phyloP scores from a whole-genome alignment of 192 early-diverging fungal species.

The Coemansia brasiliensis region DNA sequence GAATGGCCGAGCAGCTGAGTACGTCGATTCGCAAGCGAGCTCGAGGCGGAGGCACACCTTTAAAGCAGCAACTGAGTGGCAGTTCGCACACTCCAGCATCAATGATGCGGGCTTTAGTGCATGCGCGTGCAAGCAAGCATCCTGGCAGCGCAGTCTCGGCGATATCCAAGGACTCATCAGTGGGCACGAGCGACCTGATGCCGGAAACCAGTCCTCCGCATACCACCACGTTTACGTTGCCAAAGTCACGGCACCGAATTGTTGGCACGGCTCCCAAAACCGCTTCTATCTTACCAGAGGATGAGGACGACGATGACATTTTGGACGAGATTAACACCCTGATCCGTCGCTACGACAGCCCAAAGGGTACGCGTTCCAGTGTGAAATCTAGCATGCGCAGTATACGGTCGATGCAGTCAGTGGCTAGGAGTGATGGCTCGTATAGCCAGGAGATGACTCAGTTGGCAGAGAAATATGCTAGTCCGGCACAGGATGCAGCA shows the following conservation, averaged over 20 bases:
- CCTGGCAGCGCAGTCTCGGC: slow-evolving; percentile 30
- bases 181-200: slow-evolving; percentile 48
- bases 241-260: slow-evolving; percentile 37
- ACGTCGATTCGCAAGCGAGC: slow-evolving; percentile 9
- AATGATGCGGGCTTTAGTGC: slow-evolving; percentile 38
- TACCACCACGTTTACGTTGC: slow-evolving; percentile 42
- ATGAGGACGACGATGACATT: slow-evolving; percentile 45
- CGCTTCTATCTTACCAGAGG: neutral
- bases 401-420: neutral
- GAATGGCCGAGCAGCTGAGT: slow-evolving; percentile 41
- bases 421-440: neutral
- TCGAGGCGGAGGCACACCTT: slow-evolving; percentile 12
- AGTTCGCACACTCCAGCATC: slow-evolving; percentile 33
- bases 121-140: slow-evolving; percentile 7
- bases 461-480: slow-evolving; percentile 40
- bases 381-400: slow-evolving; percentile 3
- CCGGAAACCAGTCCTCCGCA: slow-evolving; percentile 46
- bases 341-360: slow-evolving; percentile 41
- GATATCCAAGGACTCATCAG: slow-evolving; percentile 38
- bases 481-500: slow-evolving; percentile 9
- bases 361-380: neutral
- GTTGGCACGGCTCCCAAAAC: slow-evolving; percentile 14
- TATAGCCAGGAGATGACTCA: slow-evolving; percentile 25
- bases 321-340: slow-evolving; percentile 45
- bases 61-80: slow-evolving; percentile 5